Evolutionary conservation across 352 stramenopile species (phyloP).

Genomic region (Phytophthora meadii): DNA sequence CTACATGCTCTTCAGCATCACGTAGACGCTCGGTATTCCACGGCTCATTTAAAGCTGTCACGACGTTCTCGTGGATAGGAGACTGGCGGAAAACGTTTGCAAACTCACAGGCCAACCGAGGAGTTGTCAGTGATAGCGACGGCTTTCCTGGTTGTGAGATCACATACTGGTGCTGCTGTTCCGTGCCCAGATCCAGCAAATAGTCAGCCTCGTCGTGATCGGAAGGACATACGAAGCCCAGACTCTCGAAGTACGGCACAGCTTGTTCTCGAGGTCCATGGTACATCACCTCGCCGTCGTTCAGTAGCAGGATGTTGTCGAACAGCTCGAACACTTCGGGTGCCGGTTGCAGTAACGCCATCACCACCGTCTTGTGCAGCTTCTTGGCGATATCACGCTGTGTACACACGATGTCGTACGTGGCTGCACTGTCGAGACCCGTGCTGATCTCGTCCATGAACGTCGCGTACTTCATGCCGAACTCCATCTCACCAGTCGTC

Average conservation of each 20-base stretch:
- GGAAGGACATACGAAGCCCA: conserved; percentile 53
- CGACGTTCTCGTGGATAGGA: conserved; percentile 25
- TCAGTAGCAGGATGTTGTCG: conserved; percentile 77
- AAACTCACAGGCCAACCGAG: conserved; percentile 17
- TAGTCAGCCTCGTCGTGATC: conserved; percentile 20
- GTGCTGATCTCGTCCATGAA: conserved; percentile 92
- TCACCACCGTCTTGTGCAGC: conserved; percentile 52
- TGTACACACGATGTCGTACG: conserved; percentile 83
- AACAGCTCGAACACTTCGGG: conserved; percentile 93
- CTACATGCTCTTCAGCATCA: conserved; percentile 45
- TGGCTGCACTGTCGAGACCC: conserved; percentile 87
- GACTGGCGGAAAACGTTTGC: conserved; percentile 27
- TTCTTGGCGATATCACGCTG: conserved; percentile 46
- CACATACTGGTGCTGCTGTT: conserved; percentile 33
- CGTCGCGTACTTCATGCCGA: conserved; percentile 60
- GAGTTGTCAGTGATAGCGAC: neutral
- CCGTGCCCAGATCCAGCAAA: conserved; percentile 40
- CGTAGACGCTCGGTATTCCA: conserved; percentile 7
- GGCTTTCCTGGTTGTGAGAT: neutral
- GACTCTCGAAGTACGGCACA: conserved; percentile 45
- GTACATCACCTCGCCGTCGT: conserved; percentile 59
- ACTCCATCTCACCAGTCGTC: conserved; percentile 36
- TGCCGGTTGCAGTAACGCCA: conserved; percentile 87
- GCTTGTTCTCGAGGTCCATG: conserved; percentile 42
- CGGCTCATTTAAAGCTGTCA: conserved; percentile 70